Evolutionary conservation across 2,329 filamentous ascomycete species (phyloP).

Genomic region (Hirsutella thompsonii): DNA sequence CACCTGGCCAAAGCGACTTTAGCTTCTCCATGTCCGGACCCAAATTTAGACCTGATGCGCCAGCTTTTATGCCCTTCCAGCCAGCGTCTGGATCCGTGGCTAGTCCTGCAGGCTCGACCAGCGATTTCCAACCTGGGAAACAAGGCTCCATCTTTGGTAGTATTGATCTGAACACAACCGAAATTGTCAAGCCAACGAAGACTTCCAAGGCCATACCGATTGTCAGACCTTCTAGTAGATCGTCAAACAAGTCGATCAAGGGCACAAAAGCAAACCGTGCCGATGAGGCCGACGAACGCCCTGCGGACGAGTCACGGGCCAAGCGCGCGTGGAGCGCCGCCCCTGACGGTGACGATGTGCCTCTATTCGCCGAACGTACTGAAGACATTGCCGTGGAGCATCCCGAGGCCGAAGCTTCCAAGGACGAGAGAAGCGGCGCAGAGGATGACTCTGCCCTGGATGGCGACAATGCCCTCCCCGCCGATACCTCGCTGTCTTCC

Average conservation of each 20-base stretch:
- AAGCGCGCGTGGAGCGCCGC: conserved; percentile 61
- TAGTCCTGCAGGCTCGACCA: conserved; percentile 30
- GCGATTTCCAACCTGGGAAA: conserved; percentile 24
- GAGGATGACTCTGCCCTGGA: conserved; percentile 20
- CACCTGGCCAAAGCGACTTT: conserved; percentile 51
- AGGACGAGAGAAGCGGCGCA: conserved; percentile 11
- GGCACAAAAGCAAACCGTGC: conserved; percentile 7
- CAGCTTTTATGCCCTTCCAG: conserved; percentile 56
- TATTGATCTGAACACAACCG: conserved; percentile 48
- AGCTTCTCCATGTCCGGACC: conserved; percentile 54
- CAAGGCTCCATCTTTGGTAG: conserved; percentile 53
- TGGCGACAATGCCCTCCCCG: conserved; percentile 26
- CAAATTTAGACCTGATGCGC: conserved; percentile 65
- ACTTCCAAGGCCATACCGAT: conserved; percentile 79
- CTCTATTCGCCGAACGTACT: conserved; percentile 56
- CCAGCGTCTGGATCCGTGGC: conserved; percentile 33
- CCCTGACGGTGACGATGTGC: conserved; percentile 59
- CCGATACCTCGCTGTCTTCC: conserved; percentile 41
- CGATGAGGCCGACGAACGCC: conserved; percentile 39
- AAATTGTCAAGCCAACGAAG: conserved; percentile 53
- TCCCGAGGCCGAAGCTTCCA: conserved; percentile 6
- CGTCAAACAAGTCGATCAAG: conserved; percentile 19
- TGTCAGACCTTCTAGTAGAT: conserved; percentile 47
- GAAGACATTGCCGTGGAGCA: conserved; percentile 2
- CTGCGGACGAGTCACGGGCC: conserved; percentile 51